Conservation (phyloP, 2,329 filamentous ascomycete genomes). For the Claviceps maximensis region DNA sequence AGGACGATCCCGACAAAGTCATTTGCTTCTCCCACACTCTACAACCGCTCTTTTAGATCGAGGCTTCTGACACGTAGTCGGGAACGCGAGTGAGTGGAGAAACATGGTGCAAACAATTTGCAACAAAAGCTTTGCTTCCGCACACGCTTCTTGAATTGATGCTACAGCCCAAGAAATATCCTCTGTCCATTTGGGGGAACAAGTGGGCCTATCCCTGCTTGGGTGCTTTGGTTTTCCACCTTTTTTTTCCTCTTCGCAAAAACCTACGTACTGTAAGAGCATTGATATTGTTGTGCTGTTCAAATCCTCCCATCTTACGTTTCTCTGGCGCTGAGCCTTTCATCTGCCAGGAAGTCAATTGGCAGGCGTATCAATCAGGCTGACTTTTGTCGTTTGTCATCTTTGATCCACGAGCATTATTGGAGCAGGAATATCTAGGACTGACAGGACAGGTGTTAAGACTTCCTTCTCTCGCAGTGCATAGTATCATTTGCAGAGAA, state of each 20-base stretch:
- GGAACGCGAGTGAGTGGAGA: background rate
- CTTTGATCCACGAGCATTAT: background rate
- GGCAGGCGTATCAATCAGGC: background rate
- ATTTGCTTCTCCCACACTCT: background rate
- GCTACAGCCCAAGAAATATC: background rate
- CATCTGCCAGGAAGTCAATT: background rate
- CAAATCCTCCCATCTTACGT: background rate
- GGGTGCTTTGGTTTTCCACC: too few species aligned
- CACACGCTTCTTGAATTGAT: background rate
- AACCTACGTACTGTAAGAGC: background rate
- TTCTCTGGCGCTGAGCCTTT: background rate
- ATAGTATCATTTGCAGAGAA: background rate
- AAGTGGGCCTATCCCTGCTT: background rate
- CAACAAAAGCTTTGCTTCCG: too few species aligned
- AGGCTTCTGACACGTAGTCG: background rate
- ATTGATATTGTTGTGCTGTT: background rate
- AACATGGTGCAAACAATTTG: background rate
- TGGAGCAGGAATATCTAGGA: background rate
- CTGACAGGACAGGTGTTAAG: background rate
- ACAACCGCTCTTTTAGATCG: background rate
- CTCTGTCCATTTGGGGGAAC: background rate
- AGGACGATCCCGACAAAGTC: background rate
- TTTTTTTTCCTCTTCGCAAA: too few species aligned
- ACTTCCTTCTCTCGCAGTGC: background rate
- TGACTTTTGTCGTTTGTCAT: background rate